Evolutionary conservation across 2,329 filamentous ascomycete genomes (phyloP), one percentile per base, ranked within the genome.

Genomic region (Fulvia fulva): DNA sequence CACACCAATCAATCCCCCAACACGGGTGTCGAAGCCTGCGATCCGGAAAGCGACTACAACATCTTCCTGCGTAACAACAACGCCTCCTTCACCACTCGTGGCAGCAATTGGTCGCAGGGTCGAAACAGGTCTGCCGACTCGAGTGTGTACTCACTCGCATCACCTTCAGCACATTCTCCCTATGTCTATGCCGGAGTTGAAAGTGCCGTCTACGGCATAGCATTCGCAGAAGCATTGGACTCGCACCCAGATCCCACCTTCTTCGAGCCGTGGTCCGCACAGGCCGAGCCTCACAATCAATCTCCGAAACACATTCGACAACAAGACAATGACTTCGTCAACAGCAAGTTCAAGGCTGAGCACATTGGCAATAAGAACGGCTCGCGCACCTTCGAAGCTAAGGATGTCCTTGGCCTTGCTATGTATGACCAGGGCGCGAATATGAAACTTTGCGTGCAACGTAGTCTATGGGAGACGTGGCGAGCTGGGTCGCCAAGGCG

Each of bases 161-260:
- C 76, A 0, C 74, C 79, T 0, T 79, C 78, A 0, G 57, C 74
- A 1, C 71, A 63, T 12, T 80, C 78, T 0, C 74, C 76, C 0
- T 74, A 73, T 28, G 57, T 82, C 11, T 81, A 78, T 56, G 78
- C 77, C 3, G 80, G 80, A 2, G 68, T 81, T 3, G 78, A 81
- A 65, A 76, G 76, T 46, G 67, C 67, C 1, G 69, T 81, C 2
- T 65, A 80, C 19, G 72, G 74, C 57, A 65, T 81, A 3, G 75
- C 75, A 2, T 75, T 81, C 60, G 73, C 75, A 5, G 72, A 71
- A 12, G 68, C 77, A 11, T 65, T 74, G 0, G 78, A 82, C 57
- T 32, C 44, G 5, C 66, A 76, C 51, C 77, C 79, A 0, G 79
- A 81, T 64, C 69, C 77, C 0, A 61, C 73, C 2, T 59, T 73